Base-by-base conservation (phyloP, 345 rosid genomes). In the Salix dunnii region DNA sequence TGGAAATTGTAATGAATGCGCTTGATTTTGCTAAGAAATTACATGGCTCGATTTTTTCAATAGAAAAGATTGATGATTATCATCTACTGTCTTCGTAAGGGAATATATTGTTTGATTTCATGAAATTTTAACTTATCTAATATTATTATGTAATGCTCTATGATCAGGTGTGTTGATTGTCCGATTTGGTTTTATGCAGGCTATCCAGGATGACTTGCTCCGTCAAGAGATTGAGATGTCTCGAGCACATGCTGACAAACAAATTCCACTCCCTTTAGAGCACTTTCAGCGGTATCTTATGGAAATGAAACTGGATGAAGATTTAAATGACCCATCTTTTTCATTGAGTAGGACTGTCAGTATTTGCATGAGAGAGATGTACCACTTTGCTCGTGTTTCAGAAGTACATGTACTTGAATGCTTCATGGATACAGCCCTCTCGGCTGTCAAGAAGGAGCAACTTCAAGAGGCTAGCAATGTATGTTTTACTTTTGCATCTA, bases 381-480 rank as follows among this genome's bases (percentile, higher is more conserved):
- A 86, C 84, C 97, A 94, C 78, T 93, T 88, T 87, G 95, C 97
- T 53, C 97, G 99, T 66, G 88, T 94, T 73, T 88, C 89, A 85
- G 88, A 97, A 75, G 81, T 87, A 68, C 97, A 94, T 85, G 90
- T 91, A 61, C 94, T 92, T 64, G 97, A 90, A 78, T 86, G 93
- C 78, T 78, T 91, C 79, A 90, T 95, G 94, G 89, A 89, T 80
- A 82, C 89, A 51, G 84, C 91, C 73, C 84, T 95, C 78, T 88
- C 97, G 66, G 87, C 85, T 71, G 77, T 95, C 70, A 90, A 84
- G 89, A 86, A 77, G 86, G 96, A 88, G 81, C 84, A 82, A 75
- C 91, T 95, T 82, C 86, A 89, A 87, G 97, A 90, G 80, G 98
- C 96, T 86, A 84, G 86, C 81, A 87, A 93, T 88, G 99, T 93